Base-by-base conservation (phyloP, 208 protist genomes). In the Zelonia costaricensis region DNA sequence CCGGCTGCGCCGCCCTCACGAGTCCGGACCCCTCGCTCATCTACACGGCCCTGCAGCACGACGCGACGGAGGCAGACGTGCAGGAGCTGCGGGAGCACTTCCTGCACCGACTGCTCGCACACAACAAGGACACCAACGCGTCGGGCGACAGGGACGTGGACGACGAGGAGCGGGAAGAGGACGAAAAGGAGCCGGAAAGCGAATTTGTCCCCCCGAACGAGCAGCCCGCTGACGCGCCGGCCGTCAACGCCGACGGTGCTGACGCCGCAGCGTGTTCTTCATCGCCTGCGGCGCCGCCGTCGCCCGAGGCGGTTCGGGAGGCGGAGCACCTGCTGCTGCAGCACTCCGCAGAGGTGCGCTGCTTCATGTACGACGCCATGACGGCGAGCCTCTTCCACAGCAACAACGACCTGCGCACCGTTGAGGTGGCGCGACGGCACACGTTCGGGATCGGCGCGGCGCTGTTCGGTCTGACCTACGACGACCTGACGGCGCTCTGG, bases 351-450 rank as follows among this genome's bases (percentile, higher is more conserved):
- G 77, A 84, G 28, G 74, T 83, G 23, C 85, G 86, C 18, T 95
- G 89, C 68, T 95, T 92, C 62, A 56, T 95, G 40, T 91, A 91
- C 53, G 89, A 95, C 42, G 78, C 86, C 8, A 91, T 92, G 82
- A 69, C 70, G 2, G 89, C 89, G 5, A 72, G 78, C 28, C 66
- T 78, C 15, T 94, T 89, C 54, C 76, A 91, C 63, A 60, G 71
- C 47, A 68, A 71, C 46, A 48, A 57, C 44, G 78, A 91, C 62
- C 47, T 78, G 10, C 47, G 58, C 42, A 38, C 49, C 38, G 57
- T 83, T 27, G 65, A 82, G 57, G 67, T 69, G 48, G 59, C 74
- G 13, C 69, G 73, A 35, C 62, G 67, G 22, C 80, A 71, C 30
- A 62, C 85, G 1, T 81, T 81, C 33, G 28, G 15, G 35, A 65